These are phyloP conservation scores for Russula dissimulans DNA, from an alignment of 768 basidiomycete species.

Conservation along the genomic window DNA sequence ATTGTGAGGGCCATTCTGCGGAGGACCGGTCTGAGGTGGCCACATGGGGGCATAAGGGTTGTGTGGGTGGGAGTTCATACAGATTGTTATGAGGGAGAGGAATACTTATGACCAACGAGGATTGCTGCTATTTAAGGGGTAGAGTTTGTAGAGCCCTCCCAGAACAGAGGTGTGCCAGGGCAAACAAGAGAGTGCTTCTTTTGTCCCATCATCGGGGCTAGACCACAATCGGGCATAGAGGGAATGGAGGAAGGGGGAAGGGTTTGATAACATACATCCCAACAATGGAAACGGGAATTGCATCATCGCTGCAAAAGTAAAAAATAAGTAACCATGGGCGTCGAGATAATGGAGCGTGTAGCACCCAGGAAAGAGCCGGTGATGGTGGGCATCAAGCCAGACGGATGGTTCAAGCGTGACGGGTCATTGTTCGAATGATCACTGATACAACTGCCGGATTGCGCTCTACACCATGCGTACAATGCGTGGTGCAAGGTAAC, in stretches of 20 bases:
- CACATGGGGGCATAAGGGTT: not conserved
- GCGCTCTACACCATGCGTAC: not conserved
- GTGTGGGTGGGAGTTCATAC: not conserved
- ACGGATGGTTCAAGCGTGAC: not conserved
- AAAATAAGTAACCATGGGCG: not conserved
- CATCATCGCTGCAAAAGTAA: not conserved
- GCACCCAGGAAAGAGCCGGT: not conserved
- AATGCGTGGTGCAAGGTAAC: not conserved
- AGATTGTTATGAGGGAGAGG: too few relatives aligned
- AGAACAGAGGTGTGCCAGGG: not conserved
- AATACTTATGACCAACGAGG: not conserved
- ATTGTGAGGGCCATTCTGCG: not conserved
- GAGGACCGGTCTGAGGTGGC: not conserved
- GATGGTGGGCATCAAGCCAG: too few relatives aligned
- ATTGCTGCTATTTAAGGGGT: not conserved
- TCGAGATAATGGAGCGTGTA: not conserved
- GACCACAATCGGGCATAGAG: not conserved
- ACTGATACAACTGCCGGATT: not conserved
- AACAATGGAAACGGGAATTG: not conserved
- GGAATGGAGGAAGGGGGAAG: not conserved
- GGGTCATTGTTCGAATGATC: not conserved
- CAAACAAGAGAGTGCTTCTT: not conserved
- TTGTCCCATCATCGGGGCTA: not conserved
- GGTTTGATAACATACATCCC: not conserved
- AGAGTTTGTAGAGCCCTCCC: not conserved